Evolutionary conservation across 2,329 filamentous ascomycete species (phyloP).

Genomic region (Colletotrichum sp.): DNA sequence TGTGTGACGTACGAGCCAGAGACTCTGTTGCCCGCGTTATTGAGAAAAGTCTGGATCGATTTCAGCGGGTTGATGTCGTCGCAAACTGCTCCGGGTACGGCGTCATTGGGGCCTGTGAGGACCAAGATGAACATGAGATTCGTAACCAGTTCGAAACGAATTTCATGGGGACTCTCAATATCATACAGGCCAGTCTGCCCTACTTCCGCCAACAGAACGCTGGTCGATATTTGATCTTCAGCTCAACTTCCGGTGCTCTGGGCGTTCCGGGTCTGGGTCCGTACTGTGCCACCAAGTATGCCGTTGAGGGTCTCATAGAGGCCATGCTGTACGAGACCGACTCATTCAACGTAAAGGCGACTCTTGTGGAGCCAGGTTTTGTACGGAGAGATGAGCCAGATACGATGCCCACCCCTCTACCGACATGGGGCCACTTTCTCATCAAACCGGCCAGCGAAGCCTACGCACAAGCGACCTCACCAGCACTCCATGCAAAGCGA

Average conservation of each 20-base stretch:
- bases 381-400: constrained; percentile 84
- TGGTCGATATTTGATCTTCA: constrained; percentile 93
- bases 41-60: constrained; percentile 71
- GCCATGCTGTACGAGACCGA: constrained; percentile 97
- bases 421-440: constrained; percentile 89
- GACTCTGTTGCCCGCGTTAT: constrained; percentile 78
- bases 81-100: constrained; percentile 95
- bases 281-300: constrained; percentile 97
- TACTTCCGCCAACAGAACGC: constrained; percentile 79
- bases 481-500: constrained; percentile 84
- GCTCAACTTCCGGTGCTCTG: constrained; percentile 88
- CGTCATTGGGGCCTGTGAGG: constrained; percentile 93
- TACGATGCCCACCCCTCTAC: constrained; percentile 59
- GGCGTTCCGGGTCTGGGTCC: constrained; percentile 92
- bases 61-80: constrained; percentile 85
- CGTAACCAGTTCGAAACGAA: constrained; percentile 98
- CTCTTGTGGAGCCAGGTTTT: constrained; percentile 88
- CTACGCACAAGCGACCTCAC: constrained; percentile 78
- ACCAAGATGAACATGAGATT: constrained; percentile 94
- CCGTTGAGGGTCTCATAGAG: constrained; percentile 93
- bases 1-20: constrained; percentile 87
- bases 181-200: constrained; percentile 85
- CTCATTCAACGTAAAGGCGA: constrained; percentile 88
- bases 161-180: constrained; percentile 93
- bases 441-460: constrained; percentile 85